Evolutionary conservation across 768 basidiomycete species (phyloP).

Genomic region (Cystofilobasidium capitatum): DNA sequence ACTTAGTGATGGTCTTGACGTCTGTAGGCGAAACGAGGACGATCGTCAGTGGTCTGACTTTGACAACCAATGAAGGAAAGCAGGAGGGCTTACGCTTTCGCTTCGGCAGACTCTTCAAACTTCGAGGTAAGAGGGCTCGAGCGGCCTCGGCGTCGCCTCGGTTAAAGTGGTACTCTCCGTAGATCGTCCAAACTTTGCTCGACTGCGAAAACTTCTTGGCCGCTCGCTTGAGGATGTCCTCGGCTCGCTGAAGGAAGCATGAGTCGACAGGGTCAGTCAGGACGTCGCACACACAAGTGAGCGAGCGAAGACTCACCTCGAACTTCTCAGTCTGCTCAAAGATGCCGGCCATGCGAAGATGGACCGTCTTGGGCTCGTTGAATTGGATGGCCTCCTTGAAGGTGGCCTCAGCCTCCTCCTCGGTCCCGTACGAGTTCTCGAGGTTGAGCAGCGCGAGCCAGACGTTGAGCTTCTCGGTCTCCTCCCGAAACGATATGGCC

Average conservation of each 20-base stretch:
- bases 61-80: background rate
- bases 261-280: background rate
- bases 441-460: constrained; percentile 95
- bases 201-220: constrained; percentile 90
- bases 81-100: constrained; percentile 64
- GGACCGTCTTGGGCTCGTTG: constrained; percentile 86
- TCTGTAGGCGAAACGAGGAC: constrained; percentile 51
- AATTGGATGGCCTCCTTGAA: constrained; percentile 84
- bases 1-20: constrained; percentile 87
- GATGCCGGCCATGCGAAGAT: constrained; percentile 73
- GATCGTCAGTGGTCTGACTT: background rate
- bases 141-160: constrained; percentile 67
- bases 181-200: constrained; percentile 87
- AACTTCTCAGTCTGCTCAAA: constrained; percentile 72
- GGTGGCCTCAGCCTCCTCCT: constrained; percentile 61
- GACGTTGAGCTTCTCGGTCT: constrained; percentile 88
- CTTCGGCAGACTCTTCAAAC: constrained; percentile 83
- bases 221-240: constrained; percentile 77
- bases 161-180: constrained; percentile 70
- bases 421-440: constrained; percentile 85
- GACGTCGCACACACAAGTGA: background rate
- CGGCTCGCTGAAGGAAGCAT: constrained; percentile 59
- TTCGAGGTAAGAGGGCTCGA: constrained; percentile 72
- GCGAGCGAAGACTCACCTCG: constrained; percentile 48
- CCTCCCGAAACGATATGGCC: constrained; percentile 89